Base-by-base conservation (phyloP, 345 rosid species). In the Heritiera fomes region DNA sequence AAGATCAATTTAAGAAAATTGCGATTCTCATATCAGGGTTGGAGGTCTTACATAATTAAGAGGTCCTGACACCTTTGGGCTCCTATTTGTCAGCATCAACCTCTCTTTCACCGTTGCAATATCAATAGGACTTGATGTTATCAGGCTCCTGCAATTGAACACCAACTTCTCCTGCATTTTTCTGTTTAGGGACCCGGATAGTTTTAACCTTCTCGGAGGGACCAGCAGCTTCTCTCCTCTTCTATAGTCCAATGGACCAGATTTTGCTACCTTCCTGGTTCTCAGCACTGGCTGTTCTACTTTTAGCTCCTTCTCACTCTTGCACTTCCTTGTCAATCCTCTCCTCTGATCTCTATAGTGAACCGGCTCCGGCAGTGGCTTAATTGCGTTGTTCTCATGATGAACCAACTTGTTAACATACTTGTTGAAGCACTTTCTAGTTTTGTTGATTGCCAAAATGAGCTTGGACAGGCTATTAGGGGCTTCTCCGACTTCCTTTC, bases 151-250 rank as follows among this genome's bases (percentile, higher is more conserved):
- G 10, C 88, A 84, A 47, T 83, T 77, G 59, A 85, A 75, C 18
- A 84, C 72, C 18, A 90, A 79, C 49, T 89, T 92, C 71, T 92
- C 94, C 59, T 87, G 87, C 13, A 81, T 78, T 7, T 80, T 90
- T 40, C 82, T 76, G 47, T 93, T 94, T 74, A 93, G 69, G 11
- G 94, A 92, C 71, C 96, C 97, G 13, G 94, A 94, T 13, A 92
- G 78, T 78, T 88, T 84, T 67, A 41, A 34, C 38, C 82, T 82
- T 50, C 84, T 80, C 59, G 79, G 81, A 7, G 79, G 49, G 23
- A 46, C 45, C 81, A 77, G 38, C 66, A 56, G 58, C 84, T 84
- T 90, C 40, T 89, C 87, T 52, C 82, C 87, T 23, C 58, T 53
- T 50, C 85, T 83, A 8, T 80, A 47, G 68, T 90, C 91, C 78